phyloP scores from a whole-genome alignment of 345 rosid species.

The Syzygium oleosum region DNA sequence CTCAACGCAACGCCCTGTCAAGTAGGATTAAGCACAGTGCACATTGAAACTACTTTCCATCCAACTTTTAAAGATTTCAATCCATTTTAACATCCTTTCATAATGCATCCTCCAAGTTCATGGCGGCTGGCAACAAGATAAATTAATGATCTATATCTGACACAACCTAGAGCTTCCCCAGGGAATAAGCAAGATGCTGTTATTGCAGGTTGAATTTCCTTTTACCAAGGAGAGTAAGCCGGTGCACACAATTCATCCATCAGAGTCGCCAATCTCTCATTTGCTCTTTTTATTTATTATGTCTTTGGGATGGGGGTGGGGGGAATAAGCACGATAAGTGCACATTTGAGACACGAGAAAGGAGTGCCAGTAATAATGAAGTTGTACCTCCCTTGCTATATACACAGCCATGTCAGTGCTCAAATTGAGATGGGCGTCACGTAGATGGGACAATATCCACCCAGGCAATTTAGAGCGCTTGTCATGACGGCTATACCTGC shows the following conservation, averaged over 20 bases:
- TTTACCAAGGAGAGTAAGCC: background rate
- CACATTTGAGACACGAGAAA: background rate
- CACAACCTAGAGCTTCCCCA: background rate
- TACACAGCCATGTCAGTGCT: constrained; percentile 98
- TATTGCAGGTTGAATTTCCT: background rate
- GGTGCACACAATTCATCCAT: background rate
- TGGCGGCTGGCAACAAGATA: background rate
- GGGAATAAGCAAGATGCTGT: background rate
- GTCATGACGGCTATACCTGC: constrained; percentile 96
- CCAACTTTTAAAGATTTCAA: background rate
- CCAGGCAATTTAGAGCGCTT: constrained; percentile 95
- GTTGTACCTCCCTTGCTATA: constrained; percentile 78
- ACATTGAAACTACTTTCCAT: background rate
- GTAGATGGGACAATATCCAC: constrained; percentile 89
- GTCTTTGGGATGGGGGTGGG: background rate
- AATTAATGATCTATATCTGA: background rate
- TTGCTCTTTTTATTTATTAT: background rate
- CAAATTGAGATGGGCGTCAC: constrained; percentile 80
- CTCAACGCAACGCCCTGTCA: background rate
- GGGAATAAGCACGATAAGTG: background rate
- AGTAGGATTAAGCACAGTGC: background rate
- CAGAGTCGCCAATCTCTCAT: background rate
- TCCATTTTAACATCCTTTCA: background rate
- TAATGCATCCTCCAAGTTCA: background rate
- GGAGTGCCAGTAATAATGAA: background rate